Evolutionary conservation across 371 early-diverging fungal genomes (phyloP).

Genomic region (Chytridium lagenaria): DNA sequence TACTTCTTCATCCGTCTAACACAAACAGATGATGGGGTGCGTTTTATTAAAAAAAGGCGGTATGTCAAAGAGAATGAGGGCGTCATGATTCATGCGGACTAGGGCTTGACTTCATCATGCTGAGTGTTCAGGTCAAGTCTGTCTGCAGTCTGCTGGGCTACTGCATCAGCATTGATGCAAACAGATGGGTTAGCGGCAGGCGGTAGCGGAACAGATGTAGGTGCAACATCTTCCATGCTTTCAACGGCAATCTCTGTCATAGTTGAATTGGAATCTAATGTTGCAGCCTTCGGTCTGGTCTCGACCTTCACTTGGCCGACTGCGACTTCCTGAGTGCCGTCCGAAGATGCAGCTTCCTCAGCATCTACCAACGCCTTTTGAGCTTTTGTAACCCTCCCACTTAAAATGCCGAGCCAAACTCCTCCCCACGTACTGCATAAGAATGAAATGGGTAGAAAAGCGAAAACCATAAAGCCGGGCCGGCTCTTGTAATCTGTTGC

Average conservation of each 20-base stretch:
- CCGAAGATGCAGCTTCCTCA: neutral
- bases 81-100: too few relatives aligned
- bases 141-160: too few relatives aligned
- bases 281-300: neutral
- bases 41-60: too few relatives aligned
- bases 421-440: conserved; percentile 26
- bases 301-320: neutral
- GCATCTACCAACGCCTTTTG: neutral
- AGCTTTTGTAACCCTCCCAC: neutral
- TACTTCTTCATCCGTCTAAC: too few relatives aligned
- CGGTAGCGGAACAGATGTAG: neutral
- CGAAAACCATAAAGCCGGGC: conserved; percentile 26
- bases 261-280: neutral
- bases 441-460: conserved; percentile 32
- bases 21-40: too few relatives aligned
- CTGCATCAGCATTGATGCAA: too few relatives aligned
- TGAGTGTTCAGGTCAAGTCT: too few relatives aligned
- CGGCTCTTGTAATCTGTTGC: conserved; percentile 17
- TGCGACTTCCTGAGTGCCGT: neutral
- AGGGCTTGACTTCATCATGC: too few relatives aligned
- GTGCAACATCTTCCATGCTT: neutral
- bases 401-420: conserved; percentile 26
- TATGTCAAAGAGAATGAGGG: too few relatives aligned
- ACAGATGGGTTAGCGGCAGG: neutral
- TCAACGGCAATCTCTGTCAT: neutral